Evolutionary conservation across 1,139 yeast genomes (phyloP).

Genomic region (Geotrichum citri-aurantii): DNA sequence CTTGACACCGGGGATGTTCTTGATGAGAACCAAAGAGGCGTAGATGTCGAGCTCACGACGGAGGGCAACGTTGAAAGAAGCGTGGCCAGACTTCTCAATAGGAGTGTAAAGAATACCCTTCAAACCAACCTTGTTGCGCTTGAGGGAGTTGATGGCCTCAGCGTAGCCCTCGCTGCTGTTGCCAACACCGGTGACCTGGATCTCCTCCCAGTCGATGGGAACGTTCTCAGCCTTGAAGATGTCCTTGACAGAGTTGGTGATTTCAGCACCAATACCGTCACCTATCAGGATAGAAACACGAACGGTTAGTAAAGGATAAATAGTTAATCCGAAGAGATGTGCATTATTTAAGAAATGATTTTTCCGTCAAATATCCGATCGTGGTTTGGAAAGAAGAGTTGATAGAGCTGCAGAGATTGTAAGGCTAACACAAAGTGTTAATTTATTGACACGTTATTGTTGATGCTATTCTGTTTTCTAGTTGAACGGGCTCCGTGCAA

Average conservation of each 20-base stretch:
- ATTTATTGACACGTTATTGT: not conserved
- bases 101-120: conserved; percentile 96
- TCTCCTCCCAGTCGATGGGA: conserved; percentile 92
- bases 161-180: conserved; percentile 54
- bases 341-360: conserved; percentile 1
- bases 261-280: conserved; percentile 97
- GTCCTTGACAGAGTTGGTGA: conserved; percentile 87
- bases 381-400: not conserved
- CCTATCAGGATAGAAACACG: conserved; percentile 32
- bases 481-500: not conserved
- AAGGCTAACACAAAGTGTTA: not conserved
- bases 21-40: conserved; percentile 88
- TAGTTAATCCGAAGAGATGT: conserved; percentile 4
- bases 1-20: conserved; percentile 91
- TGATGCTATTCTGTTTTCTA: not conserved
- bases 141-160: conserved; percentile 85
- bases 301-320: conserved; percentile 6
- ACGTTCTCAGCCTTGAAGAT: conserved; percentile 80
- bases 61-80: conserved; percentile 89
- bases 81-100: conserved; percentile 62
- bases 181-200: conserved; percentile 78
- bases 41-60: conserved; percentile 94
- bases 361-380: conserved; percentile 1
- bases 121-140: conserved; percentile 95
- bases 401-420: not conserved